Evolutionary conservation across 345 rosid genomes (phyloP), one percentile per base, ranked within the genome.

Genomic region (Acer negundo): DNA sequence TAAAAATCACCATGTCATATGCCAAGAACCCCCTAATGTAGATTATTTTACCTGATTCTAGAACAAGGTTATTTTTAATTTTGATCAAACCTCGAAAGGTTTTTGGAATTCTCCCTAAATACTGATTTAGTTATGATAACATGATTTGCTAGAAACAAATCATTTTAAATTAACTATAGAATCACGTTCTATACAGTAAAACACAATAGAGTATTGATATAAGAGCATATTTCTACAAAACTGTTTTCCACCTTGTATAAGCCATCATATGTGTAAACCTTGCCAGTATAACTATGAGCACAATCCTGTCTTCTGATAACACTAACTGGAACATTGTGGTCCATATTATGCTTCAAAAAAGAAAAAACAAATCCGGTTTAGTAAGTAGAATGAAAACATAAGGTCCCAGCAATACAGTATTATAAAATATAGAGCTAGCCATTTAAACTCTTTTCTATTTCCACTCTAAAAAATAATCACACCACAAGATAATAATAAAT

Each of bases 251-350:
- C 87, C 87, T 82, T 71, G 74, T 82, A 85, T 55, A 85, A 69
- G n/a, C 87, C 87, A 69, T 79, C 80, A 61, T 80, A 82, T n/a
- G 74, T 72, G 61, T 85, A 85, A 10, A 67, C 62, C 49, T 59
- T 82, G n/a, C 70, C 20, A n/a, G 61, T 26, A 24, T 62, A 22
- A 22, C 77, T 63, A 49, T 61, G 24, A 15, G 58, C 22, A 77
- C 20, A 47, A 61, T 75, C 76, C 59, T 72, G 74, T 68, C 76
- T 81, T 56, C 72, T 75, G 63, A 82, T 77, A 69, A 85, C 81
- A 80, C 82, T 72, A 63, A 85, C 84, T 31, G 88, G 82, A 67
- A 82, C 69, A 42, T 23, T n/a, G 9, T 78, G 78, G 31, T 82
- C 79, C 70, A 73, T 68, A 59, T 80, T 80, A 53, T 82, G 78